These are phyloP conservation scores for Colletotrichum limetticola DNA, from an alignment of 2,329 filamentous ascomycete species.

Conservation along the genomic window DNA sequence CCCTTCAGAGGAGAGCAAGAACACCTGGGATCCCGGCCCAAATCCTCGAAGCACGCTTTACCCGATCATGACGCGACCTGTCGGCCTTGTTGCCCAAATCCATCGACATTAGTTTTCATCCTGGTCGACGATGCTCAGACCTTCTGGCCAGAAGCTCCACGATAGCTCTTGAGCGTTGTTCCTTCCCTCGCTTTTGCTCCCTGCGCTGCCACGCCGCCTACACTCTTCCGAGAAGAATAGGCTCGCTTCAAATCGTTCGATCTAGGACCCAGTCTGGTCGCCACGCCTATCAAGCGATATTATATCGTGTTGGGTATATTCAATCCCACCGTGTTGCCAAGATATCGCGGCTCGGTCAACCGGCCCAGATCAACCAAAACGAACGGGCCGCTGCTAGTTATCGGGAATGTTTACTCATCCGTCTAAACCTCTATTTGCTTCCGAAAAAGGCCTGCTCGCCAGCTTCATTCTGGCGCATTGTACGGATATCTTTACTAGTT, in stretches of 20 bases:
- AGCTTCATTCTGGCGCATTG: neutral
- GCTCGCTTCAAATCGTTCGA: slow-evolving; percentile 21
- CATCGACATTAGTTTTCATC: slow-evolving; percentile 2
- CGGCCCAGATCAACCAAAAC: neutral
- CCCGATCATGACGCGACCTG: slow-evolving; percentile 7
- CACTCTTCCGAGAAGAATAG: neutral
- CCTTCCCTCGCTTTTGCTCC: neutral
- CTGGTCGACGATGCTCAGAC: slow-evolving; percentile 18
- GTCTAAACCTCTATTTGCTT: neutral
- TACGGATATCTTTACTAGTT: neutral
- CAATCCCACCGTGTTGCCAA: neutral
- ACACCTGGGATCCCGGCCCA: neutral
- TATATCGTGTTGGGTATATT: slow-evolving; percentile 21
- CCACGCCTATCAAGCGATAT: slow-evolving; percentile 19
- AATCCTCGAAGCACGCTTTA: slow-evolving; percentile 10
- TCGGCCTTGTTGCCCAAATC: slow-evolving; percentile 20
- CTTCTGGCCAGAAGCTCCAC: slow-evolving; percentile 16
- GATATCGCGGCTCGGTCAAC: neutral
- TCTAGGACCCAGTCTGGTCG: neutral
- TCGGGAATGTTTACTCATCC: neutral
- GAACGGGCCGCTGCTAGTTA: neutral
- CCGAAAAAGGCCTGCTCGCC: neutral
- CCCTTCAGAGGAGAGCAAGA: neutral
- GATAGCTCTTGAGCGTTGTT: slow-evolving; percentile 12
- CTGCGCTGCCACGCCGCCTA: neutral